Percentiles rank a stretch among this genome's conserved stretches.
These are phyloP conservation scores for Pseudogymnoascus sp. DNA, from an alignment of 2,329 filamentous ascomycete species.

Conservation along the genomic window DNA sequence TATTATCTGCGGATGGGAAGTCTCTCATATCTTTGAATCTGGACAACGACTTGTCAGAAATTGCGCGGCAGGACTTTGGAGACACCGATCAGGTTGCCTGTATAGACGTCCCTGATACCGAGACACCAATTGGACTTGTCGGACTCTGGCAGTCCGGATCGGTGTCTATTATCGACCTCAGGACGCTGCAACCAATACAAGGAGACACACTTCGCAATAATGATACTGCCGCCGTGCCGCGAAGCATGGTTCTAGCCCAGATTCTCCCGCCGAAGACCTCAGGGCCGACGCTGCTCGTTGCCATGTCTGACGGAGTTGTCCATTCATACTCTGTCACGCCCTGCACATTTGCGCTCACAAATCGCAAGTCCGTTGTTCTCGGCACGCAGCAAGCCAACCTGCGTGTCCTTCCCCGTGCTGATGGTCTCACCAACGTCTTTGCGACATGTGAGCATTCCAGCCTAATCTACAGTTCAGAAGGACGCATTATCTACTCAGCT, in stretches of 20 bases:
- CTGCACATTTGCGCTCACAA: constrained; percentile 54
- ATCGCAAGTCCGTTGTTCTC: constrained; percentile 73
- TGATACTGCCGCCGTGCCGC: constrained; percentile 70
- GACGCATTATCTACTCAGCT: constrained; percentile 83
- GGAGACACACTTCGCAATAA: constrained; percentile 55
- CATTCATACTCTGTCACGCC: constrained; percentile 70
- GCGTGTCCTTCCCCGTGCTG: constrained; percentile 63
- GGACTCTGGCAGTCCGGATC: constrained; percentile 84
- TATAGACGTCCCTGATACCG: constrained; percentile 63
- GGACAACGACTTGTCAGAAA: constrained; percentile 47
- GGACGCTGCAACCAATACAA: constrained; percentile 57
- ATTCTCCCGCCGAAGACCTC: constrained; percentile 55
- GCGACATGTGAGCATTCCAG: constrained; percentile 92
- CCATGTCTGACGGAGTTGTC: constrained; percentile 88
- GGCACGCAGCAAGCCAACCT: constrained; percentile 80
- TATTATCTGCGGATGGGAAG: constrained; percentile 72
- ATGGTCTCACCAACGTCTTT: constrained; percentile 70
- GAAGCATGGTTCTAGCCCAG: constrained; percentile 72
- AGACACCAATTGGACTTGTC: constrained; percentile 59
- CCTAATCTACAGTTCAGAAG: constrained; percentile 83
- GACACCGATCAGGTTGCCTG: constrained; percentile 76
- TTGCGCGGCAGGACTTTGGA: constrained; percentile 53
- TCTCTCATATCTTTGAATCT: constrained; percentile 63
- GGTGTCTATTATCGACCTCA: constrained; percentile 65
- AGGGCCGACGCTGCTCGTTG: constrained; percentile 73